A percentile compares a stretch with the other conserved stretches of the same genome.
Evolutionary conservation across 2,329 filamentous ascomycete genomes (phyloP).

Genomic region (Cladophialophora chaetospira): DNA sequence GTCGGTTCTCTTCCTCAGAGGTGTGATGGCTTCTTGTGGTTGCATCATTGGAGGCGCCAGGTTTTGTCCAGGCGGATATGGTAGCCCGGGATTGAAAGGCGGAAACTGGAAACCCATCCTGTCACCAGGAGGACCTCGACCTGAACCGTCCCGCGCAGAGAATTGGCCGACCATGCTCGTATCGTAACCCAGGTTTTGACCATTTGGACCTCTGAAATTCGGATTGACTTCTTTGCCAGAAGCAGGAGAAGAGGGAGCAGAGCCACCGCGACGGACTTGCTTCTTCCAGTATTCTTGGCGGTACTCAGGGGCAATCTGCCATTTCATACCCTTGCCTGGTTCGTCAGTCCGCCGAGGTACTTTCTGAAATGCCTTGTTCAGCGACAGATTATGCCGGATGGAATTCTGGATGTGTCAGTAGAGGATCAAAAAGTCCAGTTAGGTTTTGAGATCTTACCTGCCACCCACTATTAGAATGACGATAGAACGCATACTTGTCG

Average conservation of each 20-base stretch:
- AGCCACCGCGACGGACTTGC: constrained; percentile 46
- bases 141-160: constrained; percentile 33
- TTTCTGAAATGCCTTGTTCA: constrained; percentile 94
- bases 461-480: constrained; percentile 84
- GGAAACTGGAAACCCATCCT: constrained; percentile 29
- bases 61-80: constrained; percentile 22
- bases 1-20: constrained; percentile 46
- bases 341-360: constrained; percentile 90
- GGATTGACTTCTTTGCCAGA: constrained; percentile 44
- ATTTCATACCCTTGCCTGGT: constrained; percentile 98
- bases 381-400: constrained; percentile 91
- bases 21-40: constrained; percentile 50
- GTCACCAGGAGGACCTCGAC: constrained; percentile 14
- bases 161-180: constrained; percentile 44
- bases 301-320: constrained; percentile 84
- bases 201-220: constrained; percentile 41
- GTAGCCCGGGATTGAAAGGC: constrained; percentile 20
- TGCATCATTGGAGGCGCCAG: constrained; percentile 43
- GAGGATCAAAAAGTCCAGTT: not conserved
- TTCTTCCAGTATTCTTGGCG: constrained; percentile 86
- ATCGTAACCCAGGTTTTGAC: constrained; percentile 36
- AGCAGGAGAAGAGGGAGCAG: constrained; percentile 48
- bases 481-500: constrained; percentile 88
- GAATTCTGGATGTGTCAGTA: constrained; percentile 66
- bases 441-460: constrained; percentile 64